Conservation (phyloP, 495 filamentous ascomycete species). For the Penicillium paxilli region DNA sequence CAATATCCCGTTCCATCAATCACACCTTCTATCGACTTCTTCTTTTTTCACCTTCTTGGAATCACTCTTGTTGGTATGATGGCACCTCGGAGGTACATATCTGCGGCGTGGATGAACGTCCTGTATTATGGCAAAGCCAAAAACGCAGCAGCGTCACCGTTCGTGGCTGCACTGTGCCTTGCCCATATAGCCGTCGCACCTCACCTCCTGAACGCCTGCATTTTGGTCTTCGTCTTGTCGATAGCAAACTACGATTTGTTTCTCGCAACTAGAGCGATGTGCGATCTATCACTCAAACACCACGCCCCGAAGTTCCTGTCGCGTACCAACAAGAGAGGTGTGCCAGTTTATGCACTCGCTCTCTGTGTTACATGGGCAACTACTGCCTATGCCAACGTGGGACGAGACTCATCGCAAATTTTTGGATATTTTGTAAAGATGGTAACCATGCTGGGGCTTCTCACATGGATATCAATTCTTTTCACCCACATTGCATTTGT, state of each 20-base stretch:
- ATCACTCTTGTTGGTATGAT: constrained; percentile 53
- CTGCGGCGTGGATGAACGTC: constrained; percentile 39
- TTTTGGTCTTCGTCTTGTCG: constrained; percentile 74
- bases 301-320: constrained; percentile 71
- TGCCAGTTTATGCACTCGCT: constrained; percentile 68
- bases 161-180: constrained; percentile 57
- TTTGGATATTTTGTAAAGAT: constrained; percentile 81
- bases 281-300: constrained; percentile 67
- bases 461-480: constrained; percentile 72
- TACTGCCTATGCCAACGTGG: constrained; percentile 74
- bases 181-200: constrained; percentile 53
- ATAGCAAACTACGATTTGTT: constrained; percentile 65
- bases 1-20: constrained; percentile 70
- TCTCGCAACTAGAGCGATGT: constrained; percentile 71
- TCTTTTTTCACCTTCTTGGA: constrained; percentile 68
- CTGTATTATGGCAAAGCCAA: constrained; percentile 5
- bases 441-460: constrained; percentile 71
- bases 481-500: constrained; percentile 78
- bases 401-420: constrained; percentile 58
- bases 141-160: constrained; percentile 53
- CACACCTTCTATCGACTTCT: constrained; percentile 80
- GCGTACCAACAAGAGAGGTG: constrained; percentile 65
- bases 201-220: constrained; percentile 59
- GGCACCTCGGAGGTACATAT: constrained; percentile 47
- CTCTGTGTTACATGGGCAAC: constrained; percentile 58